phyloP scores from a whole-genome alignment of 2,329 filamentous ascomycete genomes.

The Talaromyces atroroseus region DNA sequence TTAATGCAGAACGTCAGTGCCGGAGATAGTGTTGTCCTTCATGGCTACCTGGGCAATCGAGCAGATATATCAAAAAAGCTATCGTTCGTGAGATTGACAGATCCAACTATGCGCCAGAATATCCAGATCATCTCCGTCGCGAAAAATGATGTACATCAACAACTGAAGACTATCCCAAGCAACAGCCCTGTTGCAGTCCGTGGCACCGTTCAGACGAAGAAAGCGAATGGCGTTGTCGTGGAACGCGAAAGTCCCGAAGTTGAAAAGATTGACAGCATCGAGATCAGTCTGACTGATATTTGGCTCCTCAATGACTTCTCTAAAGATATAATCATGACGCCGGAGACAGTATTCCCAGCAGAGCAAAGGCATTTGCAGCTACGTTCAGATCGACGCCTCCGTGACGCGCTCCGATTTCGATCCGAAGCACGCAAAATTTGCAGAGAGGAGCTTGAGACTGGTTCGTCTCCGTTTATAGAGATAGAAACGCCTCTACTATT shows the following conservation, averaged over 20 bases:
- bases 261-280: slow-evolving; percentile 40
- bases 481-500: slow-evolving; percentile 92
- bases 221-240: slow-evolving; percentile 22
- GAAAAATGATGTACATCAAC: slow-evolving; percentile 31
- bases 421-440: slow-evolving; percentile 52
- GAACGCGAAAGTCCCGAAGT: slow-evolving; percentile 26
- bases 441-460: slow-evolving; percentile 50
- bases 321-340: slow-evolving; percentile 68
- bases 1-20: slow-evolving; percentile 27
- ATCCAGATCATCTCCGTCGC: slow-evolving; percentile 48
- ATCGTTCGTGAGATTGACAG: slow-evolving; percentile 60
- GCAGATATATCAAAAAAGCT: slow-evolving; percentile 64
- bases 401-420: slow-evolving; percentile 66
- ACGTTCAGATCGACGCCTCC: slow-evolving; percentile 64
- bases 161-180: slow-evolving; percentile 41
- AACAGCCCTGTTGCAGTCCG: slow-evolving; percentile 53
- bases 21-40: slow-evolving; percentile 47
- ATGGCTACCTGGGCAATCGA: slow-evolving; percentile 68
- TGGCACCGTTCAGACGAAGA: slow-evolving; percentile 44
- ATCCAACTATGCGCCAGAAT: slow-evolving; percentile 38
- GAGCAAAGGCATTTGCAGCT: slow-evolving; percentile 79
- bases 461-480: slow-evolving; percentile 58
- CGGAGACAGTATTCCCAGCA: slow-evolving; percentile 67
- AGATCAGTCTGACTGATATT: slow-evolving; percentile 59
- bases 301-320: slow-evolving; percentile 68